These are phyloP conservation scores for Kluyveromyces siamensis DNA, from an alignment of 805 yeast genomes.

Conservation along the genomic window DNA sequence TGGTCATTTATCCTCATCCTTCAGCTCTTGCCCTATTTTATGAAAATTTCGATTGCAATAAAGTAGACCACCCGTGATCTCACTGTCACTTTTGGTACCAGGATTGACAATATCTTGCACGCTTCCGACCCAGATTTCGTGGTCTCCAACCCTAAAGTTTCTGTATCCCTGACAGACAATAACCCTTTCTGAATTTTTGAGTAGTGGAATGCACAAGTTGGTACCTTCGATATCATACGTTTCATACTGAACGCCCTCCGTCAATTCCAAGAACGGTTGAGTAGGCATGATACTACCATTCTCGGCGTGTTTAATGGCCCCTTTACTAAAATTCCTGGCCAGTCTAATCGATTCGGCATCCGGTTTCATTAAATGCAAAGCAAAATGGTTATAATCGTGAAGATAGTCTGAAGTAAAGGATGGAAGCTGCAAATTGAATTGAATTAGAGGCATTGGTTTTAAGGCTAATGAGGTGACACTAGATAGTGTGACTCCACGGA, in stretches of 20 bases:
- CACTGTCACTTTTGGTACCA: conserved; percentile 19
- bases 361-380: conserved; percentile 71
- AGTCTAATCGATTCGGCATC: conserved; percentile 41
- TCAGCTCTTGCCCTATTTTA: conserved; percentile 29
- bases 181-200: conserved; percentile 48
- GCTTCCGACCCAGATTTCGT: conserved; percentile 83
- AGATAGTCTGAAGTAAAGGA: conserved; percentile 67
- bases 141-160: conserved; percentile 61
- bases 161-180: conserved; percentile 50
- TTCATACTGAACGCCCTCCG: conserved; percentile 27
- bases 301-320: conserved; percentile 30
- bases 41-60: conserved; percentile 60
- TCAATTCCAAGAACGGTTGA: conserved; percentile 45
- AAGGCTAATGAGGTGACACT: conserved; percentile 79
- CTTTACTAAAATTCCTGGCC: conserved; percentile 59
- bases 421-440: conserved; percentile 81
- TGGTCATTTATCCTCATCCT: neutral
- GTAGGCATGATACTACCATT: conserved; percentile 27
- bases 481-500: conserved; percentile 70
- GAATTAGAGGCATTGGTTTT: conserved; percentile 66
- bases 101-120: conserved; percentile 48
- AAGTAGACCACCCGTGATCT: conserved; percentile 51
- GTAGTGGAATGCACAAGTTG: conserved; percentile 40
- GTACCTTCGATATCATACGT: conserved; percentile 20
- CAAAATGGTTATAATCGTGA: conserved; percentile 50